Evolutionary conservation across 169 alveolate genomes (phyloP), one percentile per base, ranked within the genome.

Genomic region (Theileria parva): DNA sequence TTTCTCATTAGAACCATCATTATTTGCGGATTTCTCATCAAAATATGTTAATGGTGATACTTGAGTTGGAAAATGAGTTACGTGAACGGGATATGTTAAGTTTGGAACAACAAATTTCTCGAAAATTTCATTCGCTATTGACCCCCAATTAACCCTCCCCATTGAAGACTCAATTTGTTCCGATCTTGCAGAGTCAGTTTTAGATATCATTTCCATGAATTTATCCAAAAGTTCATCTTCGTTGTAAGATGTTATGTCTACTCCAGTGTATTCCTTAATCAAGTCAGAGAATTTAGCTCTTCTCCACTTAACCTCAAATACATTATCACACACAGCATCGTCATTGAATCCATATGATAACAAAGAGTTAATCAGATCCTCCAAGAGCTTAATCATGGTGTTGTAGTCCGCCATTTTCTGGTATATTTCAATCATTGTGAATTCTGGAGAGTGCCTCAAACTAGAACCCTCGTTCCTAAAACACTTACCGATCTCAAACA

Each of bases 381-480:
- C 99, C 19, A 99, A 95, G 86, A 98, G 85, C 53, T 92, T 92
- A 97, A 98, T 98, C 85, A 98, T 87, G 77, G 97, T 99, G 65
- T 96, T 83, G 94, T 96, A 97, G 88, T 98, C 99, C 23, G 99
- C 99, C 85, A 97, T 96, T 53, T 99, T 95, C 91, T 92, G 87
- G 94, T 99, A 99, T 85, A 98, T 96, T 86, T 99, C 99, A 85
- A 97, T 92, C 50, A 99, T 95, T 0, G 99, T 99, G 93, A 98
- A 99, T 90, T 99, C 99, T 25, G 99, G 99, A 86, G 98, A 97
- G 92, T 98, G 99, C 11, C 98, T 95, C 79, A 95, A 84, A 86
- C 98, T 99, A 79, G 97, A 97, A 8, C 99, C 98, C 92, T 99
- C 99, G 85, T 99, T 99, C 83, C 99, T 96, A 91, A 99, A 99